These are phyloP conservation scores for Gossypium turneri DNA, from an alignment of 345 rosid genomes.

Conservation along the genomic window DNA sequence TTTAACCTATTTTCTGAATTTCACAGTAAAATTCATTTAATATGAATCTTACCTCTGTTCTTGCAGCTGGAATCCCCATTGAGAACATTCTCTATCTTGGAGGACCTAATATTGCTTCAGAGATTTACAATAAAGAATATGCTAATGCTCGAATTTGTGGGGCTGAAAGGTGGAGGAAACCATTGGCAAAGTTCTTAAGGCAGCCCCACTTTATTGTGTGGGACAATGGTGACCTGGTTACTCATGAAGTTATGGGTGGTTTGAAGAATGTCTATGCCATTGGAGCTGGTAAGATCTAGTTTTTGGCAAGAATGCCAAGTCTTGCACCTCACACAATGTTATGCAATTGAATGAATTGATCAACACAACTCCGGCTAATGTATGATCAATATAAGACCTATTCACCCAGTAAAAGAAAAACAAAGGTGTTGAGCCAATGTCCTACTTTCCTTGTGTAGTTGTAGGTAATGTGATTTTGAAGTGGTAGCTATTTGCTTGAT, in stretches of 20 bases:
- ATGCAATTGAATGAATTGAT: not conserved
- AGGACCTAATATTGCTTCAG: slow-evolving; percentile 97
- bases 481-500: not conserved
- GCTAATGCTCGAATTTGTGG: slow-evolving; percentile 99
- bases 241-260: slow-evolving; percentile 99
- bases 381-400: not conserved
- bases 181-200: slow-evolving; percentile 79
- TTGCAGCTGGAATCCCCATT: slow-evolving; percentile 68
- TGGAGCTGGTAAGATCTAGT: slow-evolving; percentile 75
- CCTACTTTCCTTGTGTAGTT: not conserved
- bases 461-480: not conserved
- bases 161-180: slow-evolving; percentile 89
- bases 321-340: not conserved
- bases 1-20: slow-evolving; percentile 3
- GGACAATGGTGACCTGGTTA: slow-evolving; percentile 95
- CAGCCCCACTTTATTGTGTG: slow-evolving; percentile 92
- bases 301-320: not conserved
- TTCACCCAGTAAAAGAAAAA: not conserved
- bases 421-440: not conserved
- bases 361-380: not conserved
- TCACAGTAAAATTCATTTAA: not conserved
- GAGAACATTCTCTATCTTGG: slow-evolving; percentile 93
- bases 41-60: slow-evolving; percentile 3
- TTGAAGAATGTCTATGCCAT: slow-evolving; percentile 98
- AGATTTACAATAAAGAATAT: slow-evolving; percentile 87